Evolutionary conservation across 306 rosid genomes (phyloP), one percentile per base, ranked within the genome.

Genomic region (Dryas drummondii): DNA sequence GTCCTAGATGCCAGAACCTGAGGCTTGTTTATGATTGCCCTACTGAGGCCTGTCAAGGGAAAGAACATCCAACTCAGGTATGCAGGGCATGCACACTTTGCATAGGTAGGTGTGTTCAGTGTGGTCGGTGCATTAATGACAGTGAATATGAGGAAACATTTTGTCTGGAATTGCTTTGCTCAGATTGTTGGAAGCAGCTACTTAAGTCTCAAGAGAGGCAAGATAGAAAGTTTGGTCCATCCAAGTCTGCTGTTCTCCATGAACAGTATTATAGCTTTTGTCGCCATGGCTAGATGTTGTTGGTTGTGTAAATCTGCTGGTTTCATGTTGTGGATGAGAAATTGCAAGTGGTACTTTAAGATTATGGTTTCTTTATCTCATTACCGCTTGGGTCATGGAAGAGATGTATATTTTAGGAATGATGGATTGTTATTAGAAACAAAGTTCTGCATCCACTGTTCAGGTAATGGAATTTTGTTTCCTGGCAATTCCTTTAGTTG

Each of bases 11-110:
- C 75, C 84, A 91, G 77, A 88, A 88, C 70, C 80, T 80, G 76
- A 89, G 94, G 87, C 97, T 94, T 67, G 83, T 94, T 54, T 94
- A 94, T 61, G 98, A 94, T 79, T 94, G 98, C 81, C 94, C 97
- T 0, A 75, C 85, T 0, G 90, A 88, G 84, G 81, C 88, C 68
- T 91, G 97, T 88, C 90, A 86, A 56, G 85, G 78, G 64, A 73
- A 74, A 64, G 85, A 73, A 12, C 86, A 83, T 77, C 48, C 87
- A 19, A 44, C 81, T 70, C 89, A 84, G 64, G 71, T 32, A 19
- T 94, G 98, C 65, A 85, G 97, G 83, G 98, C 92, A 7, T 94
- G 98, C 85, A 87, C 85, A 0, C 86, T 91, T 48, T 94, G 98
- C 82, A 91, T 88, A 73, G 59, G 83, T 2, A 93, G 98, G 41